Evolutionary conservation across 176 grass and related monocot genomes (phyloP).

Genomic region (Eleusine coracana): DNA sequence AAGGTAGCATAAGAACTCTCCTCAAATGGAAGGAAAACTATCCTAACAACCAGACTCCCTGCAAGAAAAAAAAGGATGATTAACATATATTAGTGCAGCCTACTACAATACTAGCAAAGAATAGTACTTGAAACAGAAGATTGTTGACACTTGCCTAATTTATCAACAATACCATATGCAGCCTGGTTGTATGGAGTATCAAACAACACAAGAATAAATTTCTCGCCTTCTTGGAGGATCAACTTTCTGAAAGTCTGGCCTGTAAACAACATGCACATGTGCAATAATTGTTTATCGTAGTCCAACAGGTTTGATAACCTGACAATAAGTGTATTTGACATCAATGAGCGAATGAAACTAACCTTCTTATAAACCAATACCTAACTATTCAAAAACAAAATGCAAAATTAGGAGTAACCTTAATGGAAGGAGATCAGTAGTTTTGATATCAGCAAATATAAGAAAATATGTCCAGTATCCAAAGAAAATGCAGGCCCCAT

Average conservation of each 20-base stretch:
- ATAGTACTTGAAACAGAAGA: conserved; percentile 33
- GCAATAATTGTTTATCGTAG: conserved; percentile 82
- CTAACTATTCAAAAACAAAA: conserved; percentile 14
- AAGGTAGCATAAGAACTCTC: conserved; percentile 97
- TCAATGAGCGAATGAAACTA: conserved; percentile 27
- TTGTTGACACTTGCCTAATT: conserved; percentile 74
- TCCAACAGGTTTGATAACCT: conserved; percentile 72
- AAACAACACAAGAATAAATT: conserved; percentile 88
- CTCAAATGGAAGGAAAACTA: conserved; percentile 98
- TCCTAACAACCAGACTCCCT: conserved; percentile 97
- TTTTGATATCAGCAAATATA: conserved; percentile 47
- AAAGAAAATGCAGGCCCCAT: conserved; percentile 69
- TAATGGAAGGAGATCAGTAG: conserved; percentile 65
- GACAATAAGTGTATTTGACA: conserved; percentile 39
- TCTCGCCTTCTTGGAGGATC: conserved; percentile 98
- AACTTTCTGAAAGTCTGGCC: conserved; percentile 87
- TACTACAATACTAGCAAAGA: conserved; percentile 16
- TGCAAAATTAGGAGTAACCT: conserved; percentile 58
- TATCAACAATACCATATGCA: conserved; percentile 88
- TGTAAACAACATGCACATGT: conserved; percentile 98
- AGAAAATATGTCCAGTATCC: conserved; percentile 95
- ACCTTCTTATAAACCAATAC: conserved; percentile 27
- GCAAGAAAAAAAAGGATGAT: conserved; percentile 36
- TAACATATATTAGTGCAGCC: conserved; percentile 20
- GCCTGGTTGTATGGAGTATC: conserved; percentile 98